Conservation (phyloP, 768 basidiomycete genomes). For the Pleurotus pulmonarius region DNA sequence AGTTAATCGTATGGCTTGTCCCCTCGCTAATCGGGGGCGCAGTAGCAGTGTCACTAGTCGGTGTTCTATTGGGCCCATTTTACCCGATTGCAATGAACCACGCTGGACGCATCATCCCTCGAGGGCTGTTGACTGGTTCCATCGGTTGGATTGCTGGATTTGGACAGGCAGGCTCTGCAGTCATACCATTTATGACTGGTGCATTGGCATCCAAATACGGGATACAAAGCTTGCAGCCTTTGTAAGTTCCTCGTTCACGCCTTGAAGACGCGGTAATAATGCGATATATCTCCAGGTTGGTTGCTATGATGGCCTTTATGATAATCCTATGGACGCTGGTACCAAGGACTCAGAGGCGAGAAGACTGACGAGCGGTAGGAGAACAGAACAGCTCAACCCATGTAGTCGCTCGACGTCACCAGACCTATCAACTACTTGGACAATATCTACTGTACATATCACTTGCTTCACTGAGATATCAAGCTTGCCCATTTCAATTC, state of each 20-base stretch:
- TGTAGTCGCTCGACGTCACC: no score
- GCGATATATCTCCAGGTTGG: slow-evolving; percentile 15
- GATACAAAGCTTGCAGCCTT: slow-evolving; percentile 41
- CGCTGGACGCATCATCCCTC: slow-evolving; percentile 49
- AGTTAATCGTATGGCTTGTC: slow-evolving; percentile 33
- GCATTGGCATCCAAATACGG: slow-evolving; percentile 36
- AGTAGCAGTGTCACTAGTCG: slow-evolving; percentile 43
- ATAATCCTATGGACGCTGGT: slow-evolving; percentile 37
- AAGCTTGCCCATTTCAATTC: no score
- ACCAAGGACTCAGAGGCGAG: slow-evolving; percentile 20
- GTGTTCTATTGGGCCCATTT: slow-evolving; percentile 51
- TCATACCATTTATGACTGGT: slow-evolving; percentile 50
- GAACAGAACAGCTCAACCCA: no score
- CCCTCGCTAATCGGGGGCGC: slow-evolving; percentile 39
- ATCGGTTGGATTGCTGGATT: slow-evolving; percentile 53
- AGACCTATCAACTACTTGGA: no score
- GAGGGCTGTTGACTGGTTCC: slow-evolving; percentile 41
- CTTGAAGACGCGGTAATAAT: not conserved
- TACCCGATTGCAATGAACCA: slow-evolving; percentile 56
- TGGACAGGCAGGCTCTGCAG: slow-evolving; percentile 47
- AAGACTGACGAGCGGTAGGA: not conserved
- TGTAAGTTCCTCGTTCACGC: slow-evolving; percentile 22
- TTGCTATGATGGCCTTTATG: slow-evolving; percentile 42
- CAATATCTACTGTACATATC: no score
- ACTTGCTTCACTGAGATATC: no score